phyloP scores from a whole-genome alignment of 2,329 filamentous ascomycete species.

The Penicillium sp. region DNA sequence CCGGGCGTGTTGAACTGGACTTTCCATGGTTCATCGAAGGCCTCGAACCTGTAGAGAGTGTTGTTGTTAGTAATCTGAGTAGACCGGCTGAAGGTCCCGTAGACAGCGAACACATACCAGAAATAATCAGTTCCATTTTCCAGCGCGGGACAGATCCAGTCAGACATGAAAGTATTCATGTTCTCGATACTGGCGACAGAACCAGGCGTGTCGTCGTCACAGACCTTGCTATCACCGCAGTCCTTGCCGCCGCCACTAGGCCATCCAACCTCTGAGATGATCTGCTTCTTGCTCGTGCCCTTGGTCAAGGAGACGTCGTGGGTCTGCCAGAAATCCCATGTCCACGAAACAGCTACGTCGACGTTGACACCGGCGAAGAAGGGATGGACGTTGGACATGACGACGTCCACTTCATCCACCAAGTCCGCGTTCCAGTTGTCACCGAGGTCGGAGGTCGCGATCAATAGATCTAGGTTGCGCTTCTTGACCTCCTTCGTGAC shows the following conservation, averaged over 20 bases:
- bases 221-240: slow-evolving; percentile 63
- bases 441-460: slow-evolving; percentile 86
- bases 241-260: slow-evolving; percentile 77
- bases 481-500: slow-evolving; percentile 72
- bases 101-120: slow-evolving; percentile 59
- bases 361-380: slow-evolving; percentile 83
- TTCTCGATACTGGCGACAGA: slow-evolving; percentile 75
- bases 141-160: slow-evolving; percentile 80
- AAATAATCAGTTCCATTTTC: slow-evolving; percentile 88
- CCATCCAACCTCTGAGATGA: slow-evolving; percentile 93
- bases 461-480: slow-evolving; percentile 67
- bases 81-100: neutral
- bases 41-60: slow-evolving; percentile 65
- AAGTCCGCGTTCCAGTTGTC: slow-evolving; percentile 78
- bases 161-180: slow-evolving; percentile 81
- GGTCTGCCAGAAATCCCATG: slow-evolving; percentile 73
- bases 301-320: slow-evolving; percentile 68
- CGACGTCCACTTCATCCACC: slow-evolving; percentile 70
- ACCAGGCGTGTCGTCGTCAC: slow-evolving; percentile 57
- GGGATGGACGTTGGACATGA: slow-evolving; percentile 97
- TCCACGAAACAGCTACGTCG: slow-evolving; percentile 72
- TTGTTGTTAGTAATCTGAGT: slow-evolving; percentile 15
- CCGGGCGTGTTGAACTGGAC: slow-evolving; percentile 64
- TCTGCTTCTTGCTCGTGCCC: slow-evolving; percentile 61
- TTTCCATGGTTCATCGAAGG: slow-evolving; percentile 98